Conservation (phyloP, 202 grass and related monocot species). For the Alloteropsis angusta region DNA sequence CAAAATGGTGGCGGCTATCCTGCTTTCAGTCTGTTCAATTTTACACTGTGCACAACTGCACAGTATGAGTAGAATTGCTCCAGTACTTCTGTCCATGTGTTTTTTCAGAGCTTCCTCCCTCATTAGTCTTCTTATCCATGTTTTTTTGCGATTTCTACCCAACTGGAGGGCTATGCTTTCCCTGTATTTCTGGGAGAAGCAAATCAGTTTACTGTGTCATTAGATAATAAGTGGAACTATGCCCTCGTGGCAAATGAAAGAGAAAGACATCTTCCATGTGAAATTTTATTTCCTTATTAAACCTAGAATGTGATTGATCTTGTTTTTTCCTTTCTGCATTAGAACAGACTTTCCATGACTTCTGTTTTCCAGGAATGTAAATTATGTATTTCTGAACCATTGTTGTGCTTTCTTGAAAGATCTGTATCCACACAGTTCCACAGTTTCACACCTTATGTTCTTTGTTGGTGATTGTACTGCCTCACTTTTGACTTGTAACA, state of each 20-base stretch:
- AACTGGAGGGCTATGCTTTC: background rate
- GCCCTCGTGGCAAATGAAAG: background rate
- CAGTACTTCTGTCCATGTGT: background rate
- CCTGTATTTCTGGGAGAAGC: background rate
- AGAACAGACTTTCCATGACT: background rate
- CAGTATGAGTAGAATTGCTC: background rate
- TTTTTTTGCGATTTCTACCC: background rate
- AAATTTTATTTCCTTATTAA: background rate
- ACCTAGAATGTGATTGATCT: background rate
- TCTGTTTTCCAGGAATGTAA: background rate
- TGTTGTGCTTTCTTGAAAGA: background rate
- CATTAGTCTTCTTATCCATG: background rate
- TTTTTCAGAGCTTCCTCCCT: background rate
- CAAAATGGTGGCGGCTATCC: background rate
- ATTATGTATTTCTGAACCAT: background rate
- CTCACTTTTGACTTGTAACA: constrained; percentile 1
- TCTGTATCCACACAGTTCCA: background rate
- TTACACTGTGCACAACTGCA: background rate
- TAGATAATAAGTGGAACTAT: background rate
- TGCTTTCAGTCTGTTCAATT: background rate
- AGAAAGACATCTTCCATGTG: background rate
- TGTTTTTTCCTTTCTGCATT: background rate
- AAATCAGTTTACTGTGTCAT: background rate
- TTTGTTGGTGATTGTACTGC: background rate
- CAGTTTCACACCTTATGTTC: background rate